Evolutionary conservation across 495 filamentous ascomycete genomes (phyloP).

Genomic region (Neurospora sp.): DNA sequence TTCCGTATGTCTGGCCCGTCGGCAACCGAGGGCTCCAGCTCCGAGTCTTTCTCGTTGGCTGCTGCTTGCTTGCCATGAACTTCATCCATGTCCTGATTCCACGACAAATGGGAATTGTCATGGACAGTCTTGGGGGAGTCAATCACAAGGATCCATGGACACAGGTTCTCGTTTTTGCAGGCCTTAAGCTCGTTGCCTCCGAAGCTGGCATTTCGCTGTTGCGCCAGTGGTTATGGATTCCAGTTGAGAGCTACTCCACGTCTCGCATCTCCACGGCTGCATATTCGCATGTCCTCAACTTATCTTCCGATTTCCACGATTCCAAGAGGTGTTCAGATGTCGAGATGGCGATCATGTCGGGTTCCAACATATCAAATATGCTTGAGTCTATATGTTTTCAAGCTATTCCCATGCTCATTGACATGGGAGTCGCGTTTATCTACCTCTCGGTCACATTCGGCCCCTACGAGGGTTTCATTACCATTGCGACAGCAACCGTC

Average conservation of each 20-base stretch:
- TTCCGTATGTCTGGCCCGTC: conserved; percentile 57
- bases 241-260: conserved; percentile 55
- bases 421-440: conserved; percentile 56
- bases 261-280: conserved; percentile 51
- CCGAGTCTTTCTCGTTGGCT: conserved; percentile 43
- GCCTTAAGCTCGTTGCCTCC: conserved; percentile 45
- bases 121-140: conserved; percentile 39
- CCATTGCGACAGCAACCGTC: conserved; percentile 47
- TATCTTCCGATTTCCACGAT: conserved; percentile 74
- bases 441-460: conserved; percentile 64
- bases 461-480: conserved; percentile 63
- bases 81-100: conserved; percentile 56
- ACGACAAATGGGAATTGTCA: conserved; percentile 54
- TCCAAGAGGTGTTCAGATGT: conserved; percentile 64
- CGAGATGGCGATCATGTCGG: conserved; percentile 55
- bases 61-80: conserved; percentile 53
- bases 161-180: conserved; percentile 44
- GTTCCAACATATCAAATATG: conserved; percentile 50
- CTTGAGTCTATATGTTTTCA: conserved; percentile 59
- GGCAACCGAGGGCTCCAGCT: conserved; percentile 46
- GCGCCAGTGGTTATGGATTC: conserved; percentile 52
- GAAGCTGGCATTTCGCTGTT: conserved; percentile 47
- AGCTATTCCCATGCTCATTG: conserved; percentile 59
- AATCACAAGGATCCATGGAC: conserved; percentile 39
- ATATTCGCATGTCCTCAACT: conserved; percentile 65